These are phyloP conservation scores for Solanum habrochaites DNA, from an alignment of 257 asterid genomes.

Conservation along the genomic window DNA sequence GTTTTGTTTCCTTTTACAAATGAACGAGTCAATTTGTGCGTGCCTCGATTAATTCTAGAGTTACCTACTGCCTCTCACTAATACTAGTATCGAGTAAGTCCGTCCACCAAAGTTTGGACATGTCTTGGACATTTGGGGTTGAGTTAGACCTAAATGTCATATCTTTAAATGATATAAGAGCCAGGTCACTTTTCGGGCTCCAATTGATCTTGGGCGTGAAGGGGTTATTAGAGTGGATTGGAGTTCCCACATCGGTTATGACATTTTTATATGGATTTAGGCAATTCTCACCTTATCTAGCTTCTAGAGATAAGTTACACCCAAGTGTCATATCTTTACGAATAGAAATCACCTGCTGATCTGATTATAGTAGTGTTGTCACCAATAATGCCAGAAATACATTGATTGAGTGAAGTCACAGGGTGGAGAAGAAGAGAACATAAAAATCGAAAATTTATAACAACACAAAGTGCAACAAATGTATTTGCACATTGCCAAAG, in stretches of 20 bases:
- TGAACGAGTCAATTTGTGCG: neutral
- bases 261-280: neutral
- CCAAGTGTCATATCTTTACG: neutral
- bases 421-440: neutral
- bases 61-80: neutral
- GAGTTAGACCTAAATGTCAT: neutral
- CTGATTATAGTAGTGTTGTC: neutral
- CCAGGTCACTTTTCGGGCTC: neutral
- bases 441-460: neutral
- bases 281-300: neutral
- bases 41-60: neutral
- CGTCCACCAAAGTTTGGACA: neutral
- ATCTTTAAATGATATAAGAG: neutral
- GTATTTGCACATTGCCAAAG: neutral
- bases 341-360: neutral
- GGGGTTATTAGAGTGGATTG: neutral
- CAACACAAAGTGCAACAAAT: neutral
- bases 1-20: neutral
- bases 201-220: neutral
- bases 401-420: neutral
- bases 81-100: neutral
- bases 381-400: neutral
- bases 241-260: neutral
- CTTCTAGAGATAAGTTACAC: neutral
- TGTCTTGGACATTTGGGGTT: neutral